phyloP scores from a whole-genome alignment of 768 basidiomycete species.

The Lactifluus hygrophoroides region DNA sequence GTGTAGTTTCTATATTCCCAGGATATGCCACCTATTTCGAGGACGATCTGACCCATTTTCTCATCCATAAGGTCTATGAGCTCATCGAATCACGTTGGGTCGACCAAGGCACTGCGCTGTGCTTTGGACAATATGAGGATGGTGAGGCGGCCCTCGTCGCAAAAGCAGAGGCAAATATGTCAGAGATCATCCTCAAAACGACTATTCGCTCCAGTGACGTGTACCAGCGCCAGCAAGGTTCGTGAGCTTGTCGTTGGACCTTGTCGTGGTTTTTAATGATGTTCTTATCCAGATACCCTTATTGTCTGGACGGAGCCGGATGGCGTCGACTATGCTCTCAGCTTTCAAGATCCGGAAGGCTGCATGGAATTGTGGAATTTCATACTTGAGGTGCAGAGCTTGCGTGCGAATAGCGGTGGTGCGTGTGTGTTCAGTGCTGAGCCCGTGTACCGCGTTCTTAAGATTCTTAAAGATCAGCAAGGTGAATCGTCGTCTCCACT shows the following conservation, averaged over 20 bases:
- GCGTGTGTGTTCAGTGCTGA: constrained; percentile 24
- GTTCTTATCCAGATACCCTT: constrained; percentile 63
- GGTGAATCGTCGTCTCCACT: constrained; percentile 51
- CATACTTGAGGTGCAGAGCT: constrained; percentile 79
- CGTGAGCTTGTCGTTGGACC: constrained; percentile 22
- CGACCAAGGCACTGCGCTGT: constrained; percentile 95
- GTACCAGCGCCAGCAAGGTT: constrained; percentile 82
- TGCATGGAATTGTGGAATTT: constrained; percentile 98
- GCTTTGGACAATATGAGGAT: constrained; percentile 80
- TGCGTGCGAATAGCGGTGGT: constrained; percentile 63
- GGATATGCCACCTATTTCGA: constrained; percentile 21
- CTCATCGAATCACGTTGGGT: constrained; percentile 87
- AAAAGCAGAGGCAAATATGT: constrained; percentile 67
- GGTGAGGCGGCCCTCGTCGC: constrained; percentile 77
- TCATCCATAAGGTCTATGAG: constrained; percentile 72
- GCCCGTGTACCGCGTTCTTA: constrained; percentile 8
- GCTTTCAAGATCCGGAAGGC: constrained; percentile 93
- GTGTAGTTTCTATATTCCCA: constrained; percentile 17
- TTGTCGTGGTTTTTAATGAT: constrained; percentile 4
- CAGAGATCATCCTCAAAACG: constrained; percentile 68
- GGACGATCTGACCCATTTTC: constrained; percentile 6
- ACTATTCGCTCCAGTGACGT: constrained; percentile 76
- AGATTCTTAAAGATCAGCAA: constrained; percentile 35
- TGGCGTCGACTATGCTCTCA: constrained; percentile 90
- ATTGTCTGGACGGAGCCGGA: constrained; percentile 99